Base-by-base conservation (phyloP, 148 eudicot species). In the Rhododendron ovatum region DNA sequence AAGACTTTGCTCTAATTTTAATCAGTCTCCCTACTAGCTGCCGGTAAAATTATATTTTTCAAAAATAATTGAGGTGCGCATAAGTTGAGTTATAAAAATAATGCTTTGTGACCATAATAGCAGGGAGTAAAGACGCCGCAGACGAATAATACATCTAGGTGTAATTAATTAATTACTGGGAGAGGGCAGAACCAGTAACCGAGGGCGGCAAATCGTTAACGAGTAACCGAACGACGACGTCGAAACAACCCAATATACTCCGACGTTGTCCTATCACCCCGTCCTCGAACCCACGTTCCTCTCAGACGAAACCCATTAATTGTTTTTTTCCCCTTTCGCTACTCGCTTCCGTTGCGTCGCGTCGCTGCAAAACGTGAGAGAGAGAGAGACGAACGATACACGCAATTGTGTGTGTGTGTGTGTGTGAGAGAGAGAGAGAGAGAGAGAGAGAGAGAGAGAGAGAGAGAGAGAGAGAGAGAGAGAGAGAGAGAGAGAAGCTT, bases 291-390 rank as follows among this genome's bases (percentile, higher is more conserved):
- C 51, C 51, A 39, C 8, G 28, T 17, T 6, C 80, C 48, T 45
- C 41, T 76, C 81, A 53, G 5, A n/a, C 12, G 53, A 50, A 78
- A 78, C 12, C 81, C 17, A 78, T 37, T 41, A 41, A 39, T 39
- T 39, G 41, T 22, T 47, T 9, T 1, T 37, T 45, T 50, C 13
- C 9, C 39, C 41, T 33, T 24, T 80, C 6, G 0, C 41, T 18
- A 18, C 61, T 81, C 47, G 47, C 37, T 55, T 81, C 83, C 67
- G 7, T 55, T 81, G 43, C 83, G 69, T 81, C 83, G 69, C 83
- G 47, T 33, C 69, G 14, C 67, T 63, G 71, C 30, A 63, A 63
- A 11, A 22, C 67, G 18, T 59, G 20, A 5, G 77, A 39, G n/a
- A 50, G 33, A 53, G 43, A 43, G 26, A 47, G 50, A 47, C 37